phyloP scores from a whole-genome alignment of 1,284 basidiomycete genomes.

The Melampsora americana region DNA sequence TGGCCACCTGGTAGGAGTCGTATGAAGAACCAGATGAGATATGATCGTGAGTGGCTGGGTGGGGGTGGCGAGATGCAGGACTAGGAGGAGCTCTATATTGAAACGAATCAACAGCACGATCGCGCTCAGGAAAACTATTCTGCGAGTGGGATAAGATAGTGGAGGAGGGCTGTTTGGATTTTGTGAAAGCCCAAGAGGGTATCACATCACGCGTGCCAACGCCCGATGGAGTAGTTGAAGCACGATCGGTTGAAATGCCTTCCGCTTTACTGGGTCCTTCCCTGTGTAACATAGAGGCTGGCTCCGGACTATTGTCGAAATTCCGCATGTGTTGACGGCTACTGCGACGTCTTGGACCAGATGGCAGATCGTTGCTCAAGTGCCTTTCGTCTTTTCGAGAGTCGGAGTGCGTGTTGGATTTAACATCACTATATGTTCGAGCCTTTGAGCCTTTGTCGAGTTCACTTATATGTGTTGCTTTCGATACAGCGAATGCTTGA shows the following conservation, averaged over 20 bases:
- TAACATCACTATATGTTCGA: neutral
- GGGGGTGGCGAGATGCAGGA: neutral
- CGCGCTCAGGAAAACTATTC: neutral
- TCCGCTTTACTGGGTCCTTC: neutral
- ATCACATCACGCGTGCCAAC: neutral
- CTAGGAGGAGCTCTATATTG: neutral
- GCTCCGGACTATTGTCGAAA: neutral
- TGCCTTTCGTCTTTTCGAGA: neutral
- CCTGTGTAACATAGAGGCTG: neutral
- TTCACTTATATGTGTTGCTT: neutral
- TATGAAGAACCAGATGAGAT: neutral
- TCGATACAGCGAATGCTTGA: neutral
- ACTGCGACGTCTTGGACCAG: slow-evolving; percentile 1
- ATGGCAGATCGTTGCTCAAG: too few species aligned
- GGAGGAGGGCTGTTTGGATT: neutral
- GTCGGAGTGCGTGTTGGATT: neutral
- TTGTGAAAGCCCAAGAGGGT: neutral
- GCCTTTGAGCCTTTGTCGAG: neutral
- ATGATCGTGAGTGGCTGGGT: neutral
- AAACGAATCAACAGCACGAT: neutral
- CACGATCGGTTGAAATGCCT: neutral
- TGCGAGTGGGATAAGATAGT: neutral
- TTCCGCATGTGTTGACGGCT: neutral
- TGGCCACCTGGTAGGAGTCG: neutral
- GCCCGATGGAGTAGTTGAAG: neutral